Base-by-base conservation (phyloP, 495 filamentous ascomycete genomes). In the Xylaria bambusicola region DNA sequence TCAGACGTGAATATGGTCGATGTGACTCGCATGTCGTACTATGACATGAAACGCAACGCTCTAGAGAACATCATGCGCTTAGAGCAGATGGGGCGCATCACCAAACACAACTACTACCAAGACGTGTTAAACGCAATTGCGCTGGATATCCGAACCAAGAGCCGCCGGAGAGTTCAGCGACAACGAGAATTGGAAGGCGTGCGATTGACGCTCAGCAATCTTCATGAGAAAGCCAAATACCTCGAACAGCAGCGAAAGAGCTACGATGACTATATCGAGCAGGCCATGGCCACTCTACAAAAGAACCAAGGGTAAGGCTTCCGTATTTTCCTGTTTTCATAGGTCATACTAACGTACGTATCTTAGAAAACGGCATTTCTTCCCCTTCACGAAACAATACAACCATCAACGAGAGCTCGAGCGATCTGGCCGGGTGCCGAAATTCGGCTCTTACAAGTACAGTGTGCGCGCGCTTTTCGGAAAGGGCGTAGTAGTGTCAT, bases 221-320 rank as follows among this genome's bases (percentile, higher is more conserved):
- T 99, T 52, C 89, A 91, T 71, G 90, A 95, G 63, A 97, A 99
- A 73, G 92, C 94, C 23, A 80, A 82, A 48, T 98, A 92, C 76
- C 82, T 99, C 1, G 95, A 99, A 65, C 86, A 90, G 61, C 95
- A 98, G 74, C 83, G 97, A 41, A 95, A 96, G 79, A 92, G 86
- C 61, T 99, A 97, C 79, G 97, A 99, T 70, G 92, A 98, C 74
- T 98, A 97, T 70, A 96, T 99, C 66, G 94, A 99, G 78, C 93
- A 97, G 71, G 92, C 94, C 18, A 96, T 99, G 92, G 82, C 93
- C 52, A 98, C 95, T n/a, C 83, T 99, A 49, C 95, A 98, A 74
- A 94, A 89, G 73, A 97, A 96, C 76, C 96, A 97, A 73, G 93
- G 91, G 75, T 83, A 77, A 68, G n/a, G 74, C 58, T 6, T 48